Conservation (phyloP, 495 filamentous ascomycete genomes). For the Daldinia concentrica region DNA sequence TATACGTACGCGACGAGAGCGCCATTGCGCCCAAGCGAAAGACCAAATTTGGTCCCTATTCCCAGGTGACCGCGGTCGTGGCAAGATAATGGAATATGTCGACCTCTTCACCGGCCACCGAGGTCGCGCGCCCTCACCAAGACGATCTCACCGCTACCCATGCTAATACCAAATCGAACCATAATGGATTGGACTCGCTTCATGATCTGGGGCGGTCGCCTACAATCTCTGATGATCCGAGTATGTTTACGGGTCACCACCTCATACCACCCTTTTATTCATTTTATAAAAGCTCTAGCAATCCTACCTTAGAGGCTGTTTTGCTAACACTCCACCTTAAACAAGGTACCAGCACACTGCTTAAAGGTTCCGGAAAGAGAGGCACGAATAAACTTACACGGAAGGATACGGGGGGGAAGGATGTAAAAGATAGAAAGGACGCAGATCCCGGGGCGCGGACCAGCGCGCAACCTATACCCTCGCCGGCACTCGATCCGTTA, state of each 20-base stretch:
- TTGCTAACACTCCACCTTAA: conserved; percentile 18
- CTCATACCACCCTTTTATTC: not conserved
- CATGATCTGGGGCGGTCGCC: conserved; percentile 37
- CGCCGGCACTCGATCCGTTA: conserved; percentile 56
- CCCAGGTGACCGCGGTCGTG: conserved; percentile 10
- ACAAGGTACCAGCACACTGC: conserved; percentile 39
- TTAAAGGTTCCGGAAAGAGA: conserved; percentile 33
- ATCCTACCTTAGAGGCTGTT: conserved; percentile 3
- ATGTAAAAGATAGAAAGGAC: conserved; percentile 42
- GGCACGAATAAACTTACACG: conserved; percentile 38
- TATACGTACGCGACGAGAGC: conserved; percentile 9
- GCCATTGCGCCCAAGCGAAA: not conserved
- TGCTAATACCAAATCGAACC: conserved; percentile 24
- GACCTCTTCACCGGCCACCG: conserved; percentile 37
- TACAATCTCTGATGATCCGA: conserved; percentile 36
- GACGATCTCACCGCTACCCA: conserved; percentile 22
- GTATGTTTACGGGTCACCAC: conserved; percentile 18
- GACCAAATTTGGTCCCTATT: not conserved
- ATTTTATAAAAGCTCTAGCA: conserved; percentile 1
- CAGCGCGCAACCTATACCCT: conserved; percentile 28
- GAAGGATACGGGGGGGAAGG: conserved; percentile 36
- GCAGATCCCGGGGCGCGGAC: conserved; percentile 24
- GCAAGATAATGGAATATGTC: conserved; percentile 47
- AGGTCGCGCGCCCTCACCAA: conserved; percentile 38
- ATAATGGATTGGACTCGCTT: conserved; percentile 21